phyloP scores from a whole-genome alignment of 805 yeast species.

The Cyberlindnera xylosilytica region DNA sequence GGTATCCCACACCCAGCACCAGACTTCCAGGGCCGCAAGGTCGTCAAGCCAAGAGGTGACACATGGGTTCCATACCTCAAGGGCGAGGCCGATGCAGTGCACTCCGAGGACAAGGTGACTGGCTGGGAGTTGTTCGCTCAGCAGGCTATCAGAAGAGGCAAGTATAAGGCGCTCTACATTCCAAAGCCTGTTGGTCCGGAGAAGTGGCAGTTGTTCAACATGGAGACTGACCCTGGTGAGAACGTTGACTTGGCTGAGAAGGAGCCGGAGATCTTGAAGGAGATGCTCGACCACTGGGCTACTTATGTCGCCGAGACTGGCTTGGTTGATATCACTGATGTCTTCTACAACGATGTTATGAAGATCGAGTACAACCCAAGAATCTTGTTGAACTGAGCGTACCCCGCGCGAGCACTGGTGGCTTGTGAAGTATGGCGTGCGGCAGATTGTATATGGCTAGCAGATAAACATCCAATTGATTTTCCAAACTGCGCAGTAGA shows the following conservation, averaged over 20 bases:
- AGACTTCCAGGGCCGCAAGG: slow-evolving; percentile 39
- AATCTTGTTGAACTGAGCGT: too few relatives aligned
- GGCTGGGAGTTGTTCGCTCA: slow-evolving; percentile 62
- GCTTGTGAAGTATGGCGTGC: too few relatives aligned
- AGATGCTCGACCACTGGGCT: slow-evolving; percentile 46
- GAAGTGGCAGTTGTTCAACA: slow-evolving; percentile 46
- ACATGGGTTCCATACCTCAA: slow-evolving; percentile 41
- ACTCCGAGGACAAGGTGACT: slow-evolving; percentile 37
- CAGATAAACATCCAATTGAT: too few relatives aligned
- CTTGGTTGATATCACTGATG: slow-evolving; percentile 30
- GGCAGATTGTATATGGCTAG: too few relatives aligned
- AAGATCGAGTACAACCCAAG: too few relatives aligned
- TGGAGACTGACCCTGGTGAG: slow-evolving; percentile 49
- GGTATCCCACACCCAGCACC: slow-evolving; percentile 42
- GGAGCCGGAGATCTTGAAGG: slow-evolving; percentile 36
- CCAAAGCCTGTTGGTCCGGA: slow-evolving; percentile 48
- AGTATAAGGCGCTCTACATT: slow-evolving; percentile 44
- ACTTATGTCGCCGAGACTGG: slow-evolving; percentile 52
- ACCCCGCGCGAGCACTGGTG: too few relatives aligned
- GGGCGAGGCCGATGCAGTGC: slow-evolving; percentile 28
- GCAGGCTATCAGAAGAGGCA: slow-evolving; percentile 51
- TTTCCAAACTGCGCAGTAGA: too few relatives aligned
- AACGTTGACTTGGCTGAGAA: slow-evolving; percentile 39
- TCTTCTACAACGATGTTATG: too few relatives aligned
- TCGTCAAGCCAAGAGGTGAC: slow-evolving; percentile 43